Evolutionary conservation across 495 filamentous ascomycete species (phyloP), one percentile per base, ranked within the genome.

Genomic region (Talaromyces borbonicus): DNA sequence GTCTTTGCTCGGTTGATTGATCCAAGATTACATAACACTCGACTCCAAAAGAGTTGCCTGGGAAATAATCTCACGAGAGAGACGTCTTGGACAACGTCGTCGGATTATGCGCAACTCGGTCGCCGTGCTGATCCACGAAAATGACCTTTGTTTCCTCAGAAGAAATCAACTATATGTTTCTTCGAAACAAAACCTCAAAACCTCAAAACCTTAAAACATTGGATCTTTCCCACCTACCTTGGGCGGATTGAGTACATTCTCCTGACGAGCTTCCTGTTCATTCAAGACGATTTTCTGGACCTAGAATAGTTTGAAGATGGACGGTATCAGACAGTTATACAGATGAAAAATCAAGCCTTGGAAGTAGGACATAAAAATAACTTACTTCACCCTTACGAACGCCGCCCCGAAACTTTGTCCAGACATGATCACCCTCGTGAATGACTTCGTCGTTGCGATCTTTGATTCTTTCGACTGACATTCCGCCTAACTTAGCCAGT

Each of bases 111-210:
- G 54, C 53, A 8, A 62, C 55, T 31, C 46, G 48, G 39, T 60
- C 52, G 8, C 54, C 54, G 31, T 63, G 55, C 25, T 63, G 60
- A 37, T 63, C 54, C 2, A 31, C 53, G 30, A 55, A 58, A 26
- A 63, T 53, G 22, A 57, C 54, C 54, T 59, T 16, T 18, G 42
- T 24, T 16, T 11, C 22, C 31, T 11, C 41, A 7, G 5, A n/a
- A n/a, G n/a, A n/a, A n/a, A n/a, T n/a, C n/a, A n/a, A n/a, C n/a
- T n/a, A n/a, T n/a, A n/a, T n/a, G n/a, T n/a, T n/a, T n/a, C n/a
- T n/a, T n/a, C n/a, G n/a, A n/a, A n/a, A n/a, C n/a, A n/a, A n/a
- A n/a, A n/a, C n/a, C n/a, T n/a, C n/a, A n/a, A n/a, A n/a, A n/a
- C n/a, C n/a, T n/a, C n/a, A n/a, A n/a, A n/a, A n/a, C n/a, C n/a